Evolutionary conservation across 2,329 filamentous ascomycete species (phyloP), one percentile per base, ranked within the genome.

Genomic region (Epichloe typhina): DNA sequence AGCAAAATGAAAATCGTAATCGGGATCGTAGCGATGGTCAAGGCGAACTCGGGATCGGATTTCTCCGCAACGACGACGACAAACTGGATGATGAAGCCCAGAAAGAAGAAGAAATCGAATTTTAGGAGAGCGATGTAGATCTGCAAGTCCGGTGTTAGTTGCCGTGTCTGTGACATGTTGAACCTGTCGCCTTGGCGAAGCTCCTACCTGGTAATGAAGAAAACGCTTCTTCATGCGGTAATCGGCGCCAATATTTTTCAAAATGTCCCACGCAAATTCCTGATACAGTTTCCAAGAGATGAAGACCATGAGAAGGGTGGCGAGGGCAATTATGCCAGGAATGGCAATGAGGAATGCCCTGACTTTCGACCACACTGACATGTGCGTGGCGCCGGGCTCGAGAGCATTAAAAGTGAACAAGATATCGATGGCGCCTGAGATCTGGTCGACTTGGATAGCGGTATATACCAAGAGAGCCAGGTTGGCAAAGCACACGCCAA

Each of bases 71-170:
- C 89, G 53, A 97, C 86, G 59, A 98, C 91, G 50, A 97, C 79
- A 68, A 98, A 98, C 64, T 98, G 93, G 45, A 98, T 88, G 6
- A 93, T 97, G 68, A 98, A 98, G 50, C 91, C 93, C 47, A 98
- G 81, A 76, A 98, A 98, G 75, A 98, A 97, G 81, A 98, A 98
- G 70, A 98, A 97, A 71, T 98, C 93, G 67, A 98, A 98, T 69
- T 98, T 98, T 57, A 98, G 78, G 11, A 98, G 79, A 38, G 93
- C 88, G 62, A 98, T 96, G 69, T 96, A 98, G 66, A 98, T 90
- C 90, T 95, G 66, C 60, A 54, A 53, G 13, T 12, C 3, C 5
- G 3, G 26, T 13, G 52, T 53, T 19, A 51, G 36, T 13, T 2
- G n/a, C 35, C 12, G 19, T 35, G 13, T 23, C 31, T 36, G n/a